A percentile compares a stretch with the other conserved stretches of the same genome.
phyloP scores from a whole-genome alignment of 1,139 yeast species.

The Sugiyamaella grinbergsii region DNA sequence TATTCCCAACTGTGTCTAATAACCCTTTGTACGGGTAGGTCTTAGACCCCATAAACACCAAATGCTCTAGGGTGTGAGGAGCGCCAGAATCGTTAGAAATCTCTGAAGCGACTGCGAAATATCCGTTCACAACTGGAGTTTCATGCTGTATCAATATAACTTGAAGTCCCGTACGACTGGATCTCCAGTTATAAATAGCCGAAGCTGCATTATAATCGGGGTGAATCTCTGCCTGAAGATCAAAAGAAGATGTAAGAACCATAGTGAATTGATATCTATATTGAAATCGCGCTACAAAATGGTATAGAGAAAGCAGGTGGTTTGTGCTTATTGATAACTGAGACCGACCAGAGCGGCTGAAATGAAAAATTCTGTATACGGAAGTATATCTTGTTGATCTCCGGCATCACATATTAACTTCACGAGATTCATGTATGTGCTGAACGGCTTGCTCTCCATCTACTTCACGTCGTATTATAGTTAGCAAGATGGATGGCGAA shows the following conservation, averaged over 20 bases:
- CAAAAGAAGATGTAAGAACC: conserved; percentile 24
- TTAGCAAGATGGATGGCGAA: conserved; percentile 7
- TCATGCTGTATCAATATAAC: conserved; percentile 75
- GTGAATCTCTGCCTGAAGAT: conserved; percentile 33
- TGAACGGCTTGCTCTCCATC: not conserved
- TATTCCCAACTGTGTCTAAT: conserved; percentile 81
- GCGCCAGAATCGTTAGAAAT: conserved; percentile 83
- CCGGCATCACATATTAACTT: conserved; percentile 5
- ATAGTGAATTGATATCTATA: not conserved
- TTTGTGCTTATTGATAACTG: not conserved
- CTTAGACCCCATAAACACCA: conserved; percentile 91
- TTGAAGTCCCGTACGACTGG: conserved; percentile 78
- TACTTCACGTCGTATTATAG: not conserved
- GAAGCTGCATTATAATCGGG: conserved; percentile 33
- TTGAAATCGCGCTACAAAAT: not conserved
- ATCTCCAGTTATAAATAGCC: conserved; percentile 57
- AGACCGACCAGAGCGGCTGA: conserved; percentile 6
- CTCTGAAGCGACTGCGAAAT: conserved; percentile 94
- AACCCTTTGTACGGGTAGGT: conserved; percentile 90
- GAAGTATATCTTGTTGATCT: conserved; percentile 5
- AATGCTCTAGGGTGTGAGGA: conserved; percentile 95
- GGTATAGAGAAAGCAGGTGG: not conserved
- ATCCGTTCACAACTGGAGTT: conserved; percentile 89
- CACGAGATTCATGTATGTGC: not conserved
- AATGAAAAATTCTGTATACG: not conserved